Conservation (phyloP, 805 yeast genomes). For the Ogataea chonburiensis region DNA sequence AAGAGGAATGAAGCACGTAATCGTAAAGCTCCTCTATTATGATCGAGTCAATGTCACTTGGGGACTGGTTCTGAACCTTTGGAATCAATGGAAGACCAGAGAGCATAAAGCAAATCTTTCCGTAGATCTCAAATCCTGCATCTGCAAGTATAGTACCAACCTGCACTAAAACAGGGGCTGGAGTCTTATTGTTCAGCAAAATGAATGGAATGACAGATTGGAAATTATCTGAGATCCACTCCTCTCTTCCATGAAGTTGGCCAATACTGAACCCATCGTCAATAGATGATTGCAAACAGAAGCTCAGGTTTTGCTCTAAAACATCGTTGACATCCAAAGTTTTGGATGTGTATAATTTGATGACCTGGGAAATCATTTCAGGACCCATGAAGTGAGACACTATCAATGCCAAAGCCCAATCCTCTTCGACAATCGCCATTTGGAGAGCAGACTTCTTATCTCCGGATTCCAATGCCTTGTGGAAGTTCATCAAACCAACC, state of each 20-base stretch:
- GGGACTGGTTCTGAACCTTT: slow-evolving; percentile 15
- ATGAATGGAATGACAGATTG: slow-evolving; percentile 32
- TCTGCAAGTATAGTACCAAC: slow-evolving; percentile 38
- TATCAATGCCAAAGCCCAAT: slow-evolving; percentile 76
- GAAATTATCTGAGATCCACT: slow-evolving; percentile 32
- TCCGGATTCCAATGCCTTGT: slow-evolving; percentile 54
- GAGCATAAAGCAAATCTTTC: slow-evolving; percentile 38
- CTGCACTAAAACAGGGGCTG: slow-evolving; percentile 23
- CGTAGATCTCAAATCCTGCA: slow-evolving; percentile 39
- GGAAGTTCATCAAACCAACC: slow-evolving; percentile 29
- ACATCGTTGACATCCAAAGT: slow-evolving; percentile 23
- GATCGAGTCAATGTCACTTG: slow-evolving; percentile 41
- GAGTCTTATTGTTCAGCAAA: slow-evolving; percentile 26
- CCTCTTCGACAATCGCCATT: slow-evolving; percentile 57
- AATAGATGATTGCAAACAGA: slow-evolving; percentile 29
- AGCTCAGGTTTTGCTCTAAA: slow-evolving; percentile 28
- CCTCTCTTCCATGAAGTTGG: slow-evolving; percentile 25
- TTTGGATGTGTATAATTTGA: slow-evolving; percentile 35
- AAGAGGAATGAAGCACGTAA: slow-evolving; percentile 39
- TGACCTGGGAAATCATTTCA: slow-evolving; percentile 44
- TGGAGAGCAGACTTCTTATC: slow-evolving; percentile 64
- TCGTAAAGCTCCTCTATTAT: slow-evolving; percentile 73
- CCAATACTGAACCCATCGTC: slow-evolving; percentile 19
- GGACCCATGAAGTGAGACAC: slow-evolving; percentile 66
- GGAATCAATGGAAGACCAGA: slow-evolving; percentile 34